phyloP scores from a whole-genome alignment of 148 eudicot genomes.

The Fallopia convolvulus region DNA sequence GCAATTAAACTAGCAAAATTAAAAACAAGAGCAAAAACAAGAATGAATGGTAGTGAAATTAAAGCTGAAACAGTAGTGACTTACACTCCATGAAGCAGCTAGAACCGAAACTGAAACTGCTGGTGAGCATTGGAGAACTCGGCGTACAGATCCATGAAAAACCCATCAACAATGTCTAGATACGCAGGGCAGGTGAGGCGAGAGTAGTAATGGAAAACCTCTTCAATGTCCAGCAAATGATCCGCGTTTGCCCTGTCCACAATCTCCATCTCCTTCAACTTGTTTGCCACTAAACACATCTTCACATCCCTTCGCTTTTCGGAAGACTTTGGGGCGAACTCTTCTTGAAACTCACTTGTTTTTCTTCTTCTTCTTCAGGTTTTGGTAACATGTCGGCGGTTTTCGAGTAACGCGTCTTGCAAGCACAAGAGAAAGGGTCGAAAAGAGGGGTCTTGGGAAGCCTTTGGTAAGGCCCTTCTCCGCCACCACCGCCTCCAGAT shows the following conservation, averaged over 20 bases:
- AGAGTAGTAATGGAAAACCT: conserved; percentile 50
- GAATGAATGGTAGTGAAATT: neutral
- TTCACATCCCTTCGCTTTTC: neutral
- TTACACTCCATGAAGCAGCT: neutral
- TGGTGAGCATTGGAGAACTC: conserved; percentile 21
- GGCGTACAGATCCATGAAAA: conserved; percentile 37
- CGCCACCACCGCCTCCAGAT: neutral
- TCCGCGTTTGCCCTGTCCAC: conserved; percentile 37
- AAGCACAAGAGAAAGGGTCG: conserved; percentile 30
- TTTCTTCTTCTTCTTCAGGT: neutral
- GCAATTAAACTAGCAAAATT: neutral
- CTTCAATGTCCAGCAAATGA: conserved; percentile 47
- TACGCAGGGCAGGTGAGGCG: conserved; percentile 46
- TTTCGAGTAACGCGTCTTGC: neutral
- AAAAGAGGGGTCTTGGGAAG: conserved; percentile 44
- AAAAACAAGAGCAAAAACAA: neutral
- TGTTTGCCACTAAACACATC: conserved; percentile 24
- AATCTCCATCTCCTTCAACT: conserved; percentile 45
- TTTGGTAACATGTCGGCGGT: neutral
- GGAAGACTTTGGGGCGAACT: neutral
- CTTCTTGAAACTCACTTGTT: neutral
- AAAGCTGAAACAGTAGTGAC: neutral
- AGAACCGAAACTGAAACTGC: no score
- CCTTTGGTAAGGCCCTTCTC: conserved; percentile 27
- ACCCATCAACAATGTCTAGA: conserved; percentile 52